Percentiles rank a stretch among this genome's conserved stretches.
Conservation (phyloP, 192 early-diverging fungal genomes). For the Mortierella alpina region DNA sequence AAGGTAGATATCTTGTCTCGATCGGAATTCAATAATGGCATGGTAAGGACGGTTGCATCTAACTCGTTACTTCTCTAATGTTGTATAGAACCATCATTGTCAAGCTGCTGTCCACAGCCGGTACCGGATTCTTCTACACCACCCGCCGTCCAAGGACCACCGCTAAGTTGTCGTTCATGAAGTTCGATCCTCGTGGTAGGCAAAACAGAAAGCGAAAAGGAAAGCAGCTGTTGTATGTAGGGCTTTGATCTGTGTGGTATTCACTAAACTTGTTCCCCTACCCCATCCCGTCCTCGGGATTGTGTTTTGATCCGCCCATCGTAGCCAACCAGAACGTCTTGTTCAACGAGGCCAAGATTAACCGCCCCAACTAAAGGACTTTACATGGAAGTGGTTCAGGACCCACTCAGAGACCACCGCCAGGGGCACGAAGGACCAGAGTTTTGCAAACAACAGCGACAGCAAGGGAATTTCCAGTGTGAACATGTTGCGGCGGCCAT, state of each 20-base stretch:
- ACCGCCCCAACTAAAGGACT: slow-evolving; percentile 53
- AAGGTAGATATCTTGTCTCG: slow-evolving; percentile 43
- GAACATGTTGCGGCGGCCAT: too few species aligned
- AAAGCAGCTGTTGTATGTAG: too few species aligned
- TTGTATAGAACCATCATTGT: slow-evolving; percentile 80
- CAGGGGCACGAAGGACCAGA: too few species aligned
- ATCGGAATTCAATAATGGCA: not conserved
- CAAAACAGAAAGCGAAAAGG: not conserved
- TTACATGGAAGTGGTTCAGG: too few species aligned
- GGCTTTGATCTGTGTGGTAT: too few species aligned
- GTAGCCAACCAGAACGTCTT: slow-evolving; percentile 88
- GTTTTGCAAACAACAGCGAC: too few species aligned
- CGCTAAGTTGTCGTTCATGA: slow-evolving; percentile 89
- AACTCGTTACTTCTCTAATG: not conserved
- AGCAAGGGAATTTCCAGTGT: too few species aligned
- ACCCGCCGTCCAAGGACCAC: slow-evolving; percentile 80
- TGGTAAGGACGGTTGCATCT: not conserved
- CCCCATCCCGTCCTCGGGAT: not conserved
- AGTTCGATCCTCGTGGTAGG: slow-evolving; percentile 91
- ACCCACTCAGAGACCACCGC: too few species aligned
- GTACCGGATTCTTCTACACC: slow-evolving; percentile 93
- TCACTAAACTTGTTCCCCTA: not conserved
- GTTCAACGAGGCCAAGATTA: slow-evolving; percentile 90
- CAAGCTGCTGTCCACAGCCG: slow-evolving; percentile 86
- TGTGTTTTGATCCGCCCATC: not conserved